A percentile compares a stretch with the other conserved stretches of the same genome.
phyloP scores from a whole-genome alignment of 192 early-diverging fungal genomes.

The Podila minutissima region DNA sequence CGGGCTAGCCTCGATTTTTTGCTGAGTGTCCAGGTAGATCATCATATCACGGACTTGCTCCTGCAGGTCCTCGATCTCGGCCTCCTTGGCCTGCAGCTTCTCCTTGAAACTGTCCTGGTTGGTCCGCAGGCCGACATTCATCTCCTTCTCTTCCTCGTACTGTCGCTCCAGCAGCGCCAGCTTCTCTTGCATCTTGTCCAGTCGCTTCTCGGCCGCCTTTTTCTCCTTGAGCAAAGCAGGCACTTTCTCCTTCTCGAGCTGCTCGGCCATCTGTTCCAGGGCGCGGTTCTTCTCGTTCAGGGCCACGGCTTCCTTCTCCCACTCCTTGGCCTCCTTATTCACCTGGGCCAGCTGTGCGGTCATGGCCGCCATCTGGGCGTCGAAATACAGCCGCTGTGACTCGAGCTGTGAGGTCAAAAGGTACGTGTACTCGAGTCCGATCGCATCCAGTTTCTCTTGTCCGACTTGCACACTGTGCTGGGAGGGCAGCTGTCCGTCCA shows the following conservation, averaged over 20 bases:
- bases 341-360: constrained; percentile 63
- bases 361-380: constrained; percentile 67
- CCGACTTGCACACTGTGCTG: constrained; percentile 41
- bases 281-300: constrained; percentile 40
- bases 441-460: constrained; percentile 78
- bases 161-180: constrained; percentile 63
- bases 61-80: constrained; percentile 71
- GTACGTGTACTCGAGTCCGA: constrained; percentile 84
- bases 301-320: constrained; percentile 44
- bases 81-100: constrained; percentile 65
- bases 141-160: constrained; percentile 77
- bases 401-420: constrained; percentile 88
- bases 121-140: constrained; percentile 59
- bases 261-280: constrained; percentile 18
- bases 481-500: constrained; percentile 29
- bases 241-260: constrained; percentile 52
- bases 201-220: constrained; percentile 62
- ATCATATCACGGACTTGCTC: constrained; percentile 94
- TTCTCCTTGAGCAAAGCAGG: constrained; percentile 55
- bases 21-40: constrained; percentile 84
- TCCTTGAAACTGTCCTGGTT: constrained; percentile 73
- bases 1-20: constrained; percentile 64
- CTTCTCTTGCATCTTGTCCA: constrained; percentile 67
- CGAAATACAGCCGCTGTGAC: constrained; percentile 88
- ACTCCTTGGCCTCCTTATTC: constrained; percentile 42